phyloP scores from a whole-genome alignment of 75 land plant species.

The Cryptomeria japonica region DNA sequence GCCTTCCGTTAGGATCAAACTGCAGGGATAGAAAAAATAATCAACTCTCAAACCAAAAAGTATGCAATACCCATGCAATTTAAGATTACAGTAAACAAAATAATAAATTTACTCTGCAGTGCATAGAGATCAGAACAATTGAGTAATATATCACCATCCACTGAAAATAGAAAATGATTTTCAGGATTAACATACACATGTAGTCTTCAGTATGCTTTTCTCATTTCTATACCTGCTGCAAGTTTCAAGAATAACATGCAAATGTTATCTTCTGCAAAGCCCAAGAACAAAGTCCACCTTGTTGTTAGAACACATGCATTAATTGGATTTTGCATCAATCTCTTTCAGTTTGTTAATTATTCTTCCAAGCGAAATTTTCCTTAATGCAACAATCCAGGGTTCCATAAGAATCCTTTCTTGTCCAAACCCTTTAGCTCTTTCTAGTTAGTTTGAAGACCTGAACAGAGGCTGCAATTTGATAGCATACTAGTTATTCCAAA shows the following conservation, averaged over 20 bases:
- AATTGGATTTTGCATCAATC: constrained; percentile 4
- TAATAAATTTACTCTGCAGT: not conserved
- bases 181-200: not conserved
- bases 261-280: not conserved
- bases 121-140: not conserved
- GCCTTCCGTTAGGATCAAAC: constrained; percentile 99
- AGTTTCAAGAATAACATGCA: not conserved
- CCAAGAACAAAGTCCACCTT: not conserved
- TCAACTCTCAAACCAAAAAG: not conserved
- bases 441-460: not conserved
- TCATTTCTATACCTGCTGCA: not conserved
- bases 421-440: not conserved
- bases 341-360: not conserved
- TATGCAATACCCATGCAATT: not conserved
- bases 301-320: not conserved
- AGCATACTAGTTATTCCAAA: not conserved
- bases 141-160: not conserved
- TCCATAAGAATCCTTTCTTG: not conserved
- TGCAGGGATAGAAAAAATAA: constrained; percentile 17
- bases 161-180: not conserved
- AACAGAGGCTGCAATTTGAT: not conserved
- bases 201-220: not conserved
- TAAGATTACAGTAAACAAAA: not conserved
- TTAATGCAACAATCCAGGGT: not conserved
- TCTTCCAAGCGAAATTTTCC: not conserved